These are phyloP conservation scores for Choiromyces venosus DNA, from an alignment of 495 filamentous ascomycete genomes.

Conservation along the genomic window DNA sequence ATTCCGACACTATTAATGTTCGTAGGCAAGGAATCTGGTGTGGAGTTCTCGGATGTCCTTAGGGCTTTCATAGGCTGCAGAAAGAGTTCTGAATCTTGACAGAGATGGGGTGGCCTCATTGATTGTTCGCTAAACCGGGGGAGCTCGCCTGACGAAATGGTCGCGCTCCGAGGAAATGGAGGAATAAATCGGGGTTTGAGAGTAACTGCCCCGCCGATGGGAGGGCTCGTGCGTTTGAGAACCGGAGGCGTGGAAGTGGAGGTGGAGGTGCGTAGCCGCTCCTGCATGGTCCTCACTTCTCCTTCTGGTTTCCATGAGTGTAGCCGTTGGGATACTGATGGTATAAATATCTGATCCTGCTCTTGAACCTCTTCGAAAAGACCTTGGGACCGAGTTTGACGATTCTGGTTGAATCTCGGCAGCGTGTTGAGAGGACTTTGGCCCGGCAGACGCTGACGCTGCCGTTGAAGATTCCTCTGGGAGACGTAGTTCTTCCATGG, in stretches of 20 bases:
- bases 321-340: conserved; percentile 25
- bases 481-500: not conserved
- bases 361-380: conserved; percentile 9
- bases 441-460: conserved; percentile 17
- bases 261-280: conserved; percentile 24
- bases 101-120: conserved; percentile 23
- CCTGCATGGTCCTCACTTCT: not conserved
- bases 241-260: conserved; percentile 29
- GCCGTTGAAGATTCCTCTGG: conserved; percentile 9
- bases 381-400: conserved; percentile 19
- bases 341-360: conserved; percentile 26
- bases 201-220: conserved; percentile 24
- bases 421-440: conserved; percentile 15
- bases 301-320: conserved; percentile 6
- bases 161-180: conserved; percentile 12
- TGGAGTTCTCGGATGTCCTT: not conserved
- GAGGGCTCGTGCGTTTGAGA: conserved; percentile 18
- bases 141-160: not conserved
- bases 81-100: conserved; percentile 32
- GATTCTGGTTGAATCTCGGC: not conserved
- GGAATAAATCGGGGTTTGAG: conserved; percentile 7
- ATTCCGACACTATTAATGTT: conserved; percentile 16
- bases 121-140: not conserved
- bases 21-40: conserved; percentile 13
- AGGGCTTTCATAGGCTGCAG: conserved; percentile 13